These are phyloP conservation scores for Aspergillus pseudoterreus DNA, from an alignment of 2,329 filamentous ascomycete genomes.

Conservation along the genomic window DNA sequence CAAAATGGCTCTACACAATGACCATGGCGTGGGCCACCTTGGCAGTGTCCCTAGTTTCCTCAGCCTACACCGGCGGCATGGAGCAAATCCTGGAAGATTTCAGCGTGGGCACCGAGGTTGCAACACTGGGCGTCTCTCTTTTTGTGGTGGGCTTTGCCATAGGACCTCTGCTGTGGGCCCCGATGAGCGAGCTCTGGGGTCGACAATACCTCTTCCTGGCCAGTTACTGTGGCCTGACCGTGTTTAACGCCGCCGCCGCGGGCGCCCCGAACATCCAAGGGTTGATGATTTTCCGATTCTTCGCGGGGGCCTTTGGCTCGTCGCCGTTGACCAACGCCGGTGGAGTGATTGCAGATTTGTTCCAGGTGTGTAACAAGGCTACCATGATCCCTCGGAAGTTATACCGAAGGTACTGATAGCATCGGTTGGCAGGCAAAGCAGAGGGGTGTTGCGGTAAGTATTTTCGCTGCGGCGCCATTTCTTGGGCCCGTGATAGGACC, in stretches of 20 bases:
- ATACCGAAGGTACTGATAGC: too few relatives aligned
- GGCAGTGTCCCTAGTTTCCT: slow-evolving; percentile 10
- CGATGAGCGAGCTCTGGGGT: slow-evolving; percentile 22
- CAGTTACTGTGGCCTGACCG: slow-evolving; percentile 40
- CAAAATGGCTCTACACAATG: slow-evolving; percentile 10
- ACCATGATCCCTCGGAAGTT: too few relatives aligned
- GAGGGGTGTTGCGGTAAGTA: slow-evolving; percentile 50
- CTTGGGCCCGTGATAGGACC: slow-evolving; percentile 61
- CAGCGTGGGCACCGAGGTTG: slow-evolving; percentile 7
- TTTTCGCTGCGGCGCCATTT: slow-evolving; percentile 64
- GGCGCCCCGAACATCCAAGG: slow-evolving; percentile 44
- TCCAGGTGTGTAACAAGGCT: slow-evolving; percentile 41
- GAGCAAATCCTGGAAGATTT: slow-evolving; percentile 9
- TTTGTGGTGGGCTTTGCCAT: slow-evolving; percentile 40
- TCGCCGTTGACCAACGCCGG: slow-evolving; percentile 58
- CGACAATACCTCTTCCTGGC: slow-evolving; percentile 18
- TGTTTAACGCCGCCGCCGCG: slow-evolving; percentile 57
- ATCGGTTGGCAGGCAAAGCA: too few relatives aligned
- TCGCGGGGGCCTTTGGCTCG: slow-evolving; percentile 57
- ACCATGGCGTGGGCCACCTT: slow-evolving; percentile 9
- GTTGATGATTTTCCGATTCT: slow-evolving; percentile 62
- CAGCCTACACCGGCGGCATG: slow-evolving; percentile 11
- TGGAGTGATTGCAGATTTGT: slow-evolving; percentile 58
- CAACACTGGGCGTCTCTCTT: slow-evolving; percentile 11
- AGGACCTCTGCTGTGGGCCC: slow-evolving; percentile 35